Conservation (phyloP, 169 alveolate species). For the Cryptosporidium parvum region DNA sequence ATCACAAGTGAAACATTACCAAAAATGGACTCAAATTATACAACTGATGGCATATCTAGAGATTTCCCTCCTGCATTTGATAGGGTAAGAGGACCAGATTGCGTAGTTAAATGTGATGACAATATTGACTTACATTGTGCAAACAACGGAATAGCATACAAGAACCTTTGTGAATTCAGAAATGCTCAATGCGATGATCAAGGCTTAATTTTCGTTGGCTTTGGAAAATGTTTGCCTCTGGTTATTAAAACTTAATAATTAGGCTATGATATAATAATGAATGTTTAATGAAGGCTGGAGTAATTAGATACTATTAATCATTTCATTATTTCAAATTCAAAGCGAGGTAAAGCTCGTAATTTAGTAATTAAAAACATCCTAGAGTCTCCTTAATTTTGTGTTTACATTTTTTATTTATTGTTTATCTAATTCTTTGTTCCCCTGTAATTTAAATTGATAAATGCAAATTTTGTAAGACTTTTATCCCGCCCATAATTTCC, state of each 20-base stretch:
- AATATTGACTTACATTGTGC: constrained; percentile 23
- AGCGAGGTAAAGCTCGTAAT: neutral
- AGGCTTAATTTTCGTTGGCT: constrained; percentile 28
- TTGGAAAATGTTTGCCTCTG: constrained; percentile 36
- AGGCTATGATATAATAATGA: neutral
- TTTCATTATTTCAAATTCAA: neutral
- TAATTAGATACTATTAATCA: too few relatives aligned
- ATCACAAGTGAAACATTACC: neutral
- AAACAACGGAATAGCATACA: constrained; percentile 40
- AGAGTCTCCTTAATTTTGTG: neutral
- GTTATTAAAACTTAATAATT: neutral
- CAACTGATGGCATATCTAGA: neutral
- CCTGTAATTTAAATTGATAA: neutral
- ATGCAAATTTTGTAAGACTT: neutral
- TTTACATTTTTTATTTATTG: too few relatives aligned
- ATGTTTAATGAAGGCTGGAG: too few relatives aligned
- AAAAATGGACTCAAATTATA: neutral
- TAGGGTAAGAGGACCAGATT: constrained; percentile 47
- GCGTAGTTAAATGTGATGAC: constrained; percentile 22
- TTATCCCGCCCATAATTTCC: constrained; percentile 27
- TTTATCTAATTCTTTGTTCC: neutral
- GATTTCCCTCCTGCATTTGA: constrained; percentile 62
- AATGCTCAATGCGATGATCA: constrained; percentile 61
- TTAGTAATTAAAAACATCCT: neutral
- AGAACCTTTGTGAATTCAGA: constrained; percentile 69